Percentiles rank a stretch among this genome's conserved stretches.
These are phyloP conservation scores for Penstemon davidsonii DNA, from an alignment of 257 asterid genomes.

Conservation along the genomic window DNA sequence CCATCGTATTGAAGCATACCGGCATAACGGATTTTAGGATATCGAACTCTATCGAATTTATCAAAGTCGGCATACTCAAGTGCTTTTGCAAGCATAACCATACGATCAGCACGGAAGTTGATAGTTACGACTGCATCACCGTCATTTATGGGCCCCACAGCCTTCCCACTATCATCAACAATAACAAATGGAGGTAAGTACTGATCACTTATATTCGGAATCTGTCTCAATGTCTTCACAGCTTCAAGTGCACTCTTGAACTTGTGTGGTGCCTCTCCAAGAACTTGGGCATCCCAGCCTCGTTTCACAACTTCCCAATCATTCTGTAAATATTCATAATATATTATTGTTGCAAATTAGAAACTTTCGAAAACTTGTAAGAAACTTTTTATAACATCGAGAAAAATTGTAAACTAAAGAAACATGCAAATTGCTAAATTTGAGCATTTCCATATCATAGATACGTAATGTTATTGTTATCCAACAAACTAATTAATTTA, in stretches of 20 bases:
- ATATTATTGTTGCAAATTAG: neutral
- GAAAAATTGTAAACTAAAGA: too few relatives aligned
- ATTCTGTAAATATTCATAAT: slow-evolving; percentile 44
- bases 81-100: slow-evolving; percentile 92
- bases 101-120: slow-evolving; percentile 97
- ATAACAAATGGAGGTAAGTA: slow-evolving; percentile 90
- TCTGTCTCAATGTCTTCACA: slow-evolving; percentile 80
- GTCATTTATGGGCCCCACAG: slow-evolving; percentile 90
- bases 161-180: slow-evolving; percentile 76
- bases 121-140: slow-evolving; percentile 96
- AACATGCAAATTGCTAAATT: too few relatives aligned
- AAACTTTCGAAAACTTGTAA: neutral
- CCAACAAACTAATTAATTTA: too few relatives aligned
- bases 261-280: slow-evolving; percentile 93
- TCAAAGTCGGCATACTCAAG: slow-evolving; percentile 82
- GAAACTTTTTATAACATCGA: neutral
- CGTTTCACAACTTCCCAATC: slow-evolving; percentile 93
- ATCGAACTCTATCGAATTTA: slow-evolving; percentile 79
- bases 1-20: slow-evolving; percentile 99
- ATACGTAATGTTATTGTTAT: too few relatives aligned
- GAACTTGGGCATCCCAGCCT: slow-evolving; percentile 99
- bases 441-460: too few relatives aligned
- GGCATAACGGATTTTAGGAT: slow-evolving; percentile 82
- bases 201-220: slow-evolving; percentile 67
- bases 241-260: slow-evolving; percentile 76